Base-by-base conservation (phyloP, 495 filamentous ascomycete genomes). In the Talaromyces borbonicus region DNA sequence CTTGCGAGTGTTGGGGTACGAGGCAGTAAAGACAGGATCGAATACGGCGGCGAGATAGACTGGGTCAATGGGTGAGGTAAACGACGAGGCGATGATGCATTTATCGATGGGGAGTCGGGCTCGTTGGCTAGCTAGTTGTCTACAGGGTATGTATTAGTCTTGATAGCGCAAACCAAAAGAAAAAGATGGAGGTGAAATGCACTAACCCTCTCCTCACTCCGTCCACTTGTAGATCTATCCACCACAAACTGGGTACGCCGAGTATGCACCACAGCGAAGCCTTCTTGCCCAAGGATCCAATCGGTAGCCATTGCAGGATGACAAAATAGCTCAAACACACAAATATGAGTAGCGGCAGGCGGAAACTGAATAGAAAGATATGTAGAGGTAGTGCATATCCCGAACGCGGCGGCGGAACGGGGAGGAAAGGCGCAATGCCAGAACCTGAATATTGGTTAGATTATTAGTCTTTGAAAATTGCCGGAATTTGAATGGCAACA, bases 41-140 rank as follows among this genome's bases (percentile, higher is more conserved):
- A 96, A 98, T 55, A 98, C 87, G 24, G 88, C 88, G 36, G 90
- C 87, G n/a, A 99, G 79, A 61, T 97, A 97, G 26, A 99, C 67
- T 4, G 86, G 83, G 59, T 99, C 92, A 57, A 99, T 78, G 2
- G 92, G 92, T 0, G 84, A 90, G 23, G 88, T 96, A 57, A 85
- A 89, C 39, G 86, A 89, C 38, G 83, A 84, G 32, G 90, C 89
- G 53, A 99, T 93, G 47, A 99, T 68, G 23, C 79, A 80, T 2
- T 79, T 74, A 5, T 81, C 78, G 43, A 80, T 77, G 0, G 92
- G 93, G 1, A 97, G 75, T 12, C 84, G 74, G 27, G 73, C 62
- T 45, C 83, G 71, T 58, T 85, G 78, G 37, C 26, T 14, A 19
- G n/a, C 31, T 35, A 35, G 27, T 4, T 18, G 41, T 27, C 22